phyloP scores from a whole-genome alignment of 148 eudicot species.

The Arbutus unedo region DNA sequence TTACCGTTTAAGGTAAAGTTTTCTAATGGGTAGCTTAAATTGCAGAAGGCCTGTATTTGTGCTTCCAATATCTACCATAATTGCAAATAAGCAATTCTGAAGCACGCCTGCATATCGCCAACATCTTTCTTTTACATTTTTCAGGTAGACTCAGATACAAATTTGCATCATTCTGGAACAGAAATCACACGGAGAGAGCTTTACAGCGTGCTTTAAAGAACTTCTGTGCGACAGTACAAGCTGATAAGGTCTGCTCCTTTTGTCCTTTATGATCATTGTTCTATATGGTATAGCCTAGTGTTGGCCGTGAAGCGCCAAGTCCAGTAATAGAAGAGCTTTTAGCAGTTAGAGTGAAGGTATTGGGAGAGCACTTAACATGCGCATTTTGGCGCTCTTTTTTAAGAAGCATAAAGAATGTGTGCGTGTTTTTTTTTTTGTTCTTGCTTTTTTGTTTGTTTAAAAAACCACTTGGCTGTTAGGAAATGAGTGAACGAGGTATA shows the following conservation, averaged over 20 bases:
- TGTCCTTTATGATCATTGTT: slow-evolving; percentile 10
- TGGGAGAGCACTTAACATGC: not conserved
- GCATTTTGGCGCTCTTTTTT: not conserved
- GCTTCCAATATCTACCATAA: not conserved
- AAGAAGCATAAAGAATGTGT: not conserved
- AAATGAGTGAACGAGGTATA: no score
- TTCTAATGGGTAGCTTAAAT: not conserved
- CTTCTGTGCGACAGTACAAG: slow-evolving; percentile 60
- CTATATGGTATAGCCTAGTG: not conserved
- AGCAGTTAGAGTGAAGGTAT: not conserved
- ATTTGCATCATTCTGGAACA: slow-evolving; percentile 97
- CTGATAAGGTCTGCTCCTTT: slow-evolving; percentile 70
- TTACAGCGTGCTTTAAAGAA: slow-evolving; percentile 64
- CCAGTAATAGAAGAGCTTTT: not conserved
- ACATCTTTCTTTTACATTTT: slow-evolving; percentile 15
- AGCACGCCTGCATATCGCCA: not conserved
- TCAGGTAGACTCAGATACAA: slow-evolving; percentile 94
- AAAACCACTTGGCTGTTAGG: no score
- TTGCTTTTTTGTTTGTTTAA: not conserved
- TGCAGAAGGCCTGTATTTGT: slow-evolving; percentile 9
- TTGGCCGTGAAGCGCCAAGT: not conserved
- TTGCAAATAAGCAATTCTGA: not conserved
- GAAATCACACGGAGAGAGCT: slow-evolving; percentile 70
- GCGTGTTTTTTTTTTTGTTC: not conserved
- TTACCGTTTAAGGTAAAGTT: not conserved